These are phyloP conservation scores for Cunninghamia lanceolata DNA, from an alignment of 75 land plant species.

Conservation along the genomic window DNA sequence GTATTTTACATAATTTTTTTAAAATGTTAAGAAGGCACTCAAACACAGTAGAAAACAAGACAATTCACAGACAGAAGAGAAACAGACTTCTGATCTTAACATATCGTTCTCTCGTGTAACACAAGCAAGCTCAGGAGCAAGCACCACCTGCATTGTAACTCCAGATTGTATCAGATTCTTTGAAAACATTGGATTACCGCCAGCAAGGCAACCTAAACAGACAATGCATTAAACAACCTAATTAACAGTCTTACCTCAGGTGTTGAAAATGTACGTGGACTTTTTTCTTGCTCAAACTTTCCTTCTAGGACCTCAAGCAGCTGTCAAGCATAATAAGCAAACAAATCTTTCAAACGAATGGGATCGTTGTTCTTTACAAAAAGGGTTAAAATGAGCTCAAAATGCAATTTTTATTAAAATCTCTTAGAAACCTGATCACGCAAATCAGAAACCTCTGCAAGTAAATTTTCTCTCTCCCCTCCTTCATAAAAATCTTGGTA, in stretches of 20 bases:
- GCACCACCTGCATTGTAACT: slow-evolving; percentile 14
- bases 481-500: slow-evolving; percentile 83
- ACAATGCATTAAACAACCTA: background rate
- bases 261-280: slow-evolving; percentile 3
- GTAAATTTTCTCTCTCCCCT: slow-evolving; percentile 72
- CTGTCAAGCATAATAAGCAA: slow-evolving; percentile 35
- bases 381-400: slow-evolving; percentile 1
- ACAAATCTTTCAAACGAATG: background rate
- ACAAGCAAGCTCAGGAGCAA: slow-evolving; percentile 23
- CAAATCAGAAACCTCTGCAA: slow-evolving; percentile 54
- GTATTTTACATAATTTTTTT: background rate
- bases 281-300: slow-evolving; percentile 28
- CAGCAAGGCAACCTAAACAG: background rate
- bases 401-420: background rate
- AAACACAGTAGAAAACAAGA: background rate
- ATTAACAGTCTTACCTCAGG: slow-evolving; percentile 31
- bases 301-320: slow-evolving; percentile 47
- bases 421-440: slow-evolving; percentile 60
- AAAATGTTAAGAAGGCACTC: background rate
- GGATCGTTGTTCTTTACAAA: background rate
- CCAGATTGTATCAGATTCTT: background rate
- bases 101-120: slow-evolving; percentile 30
- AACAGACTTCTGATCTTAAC: slow-evolving; percentile 37
- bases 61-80: background rate
- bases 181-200: background rate